phyloP scores from a whole-genome alignment of 305 asterid genomes.

The Rubia balearica region DNA sequence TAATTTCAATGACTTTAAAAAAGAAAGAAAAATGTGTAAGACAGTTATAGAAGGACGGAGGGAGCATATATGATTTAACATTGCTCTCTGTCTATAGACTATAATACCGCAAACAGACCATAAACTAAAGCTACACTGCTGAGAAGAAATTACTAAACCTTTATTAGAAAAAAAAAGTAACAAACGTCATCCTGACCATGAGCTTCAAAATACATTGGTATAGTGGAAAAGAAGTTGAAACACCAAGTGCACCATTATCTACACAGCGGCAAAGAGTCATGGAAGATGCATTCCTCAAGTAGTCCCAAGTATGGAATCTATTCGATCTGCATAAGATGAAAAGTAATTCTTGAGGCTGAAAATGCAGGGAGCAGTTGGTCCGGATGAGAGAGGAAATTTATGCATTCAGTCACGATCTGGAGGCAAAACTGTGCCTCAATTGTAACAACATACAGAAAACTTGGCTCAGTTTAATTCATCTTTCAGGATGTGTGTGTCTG shows the following conservation, averaged over 20 bases:
- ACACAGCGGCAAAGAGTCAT: background rate
- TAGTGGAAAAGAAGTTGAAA: background rate
- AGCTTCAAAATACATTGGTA: background rate
- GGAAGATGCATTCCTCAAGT: background rate
- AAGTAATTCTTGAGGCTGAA: background rate
- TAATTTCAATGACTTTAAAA: too few relatives aligned
- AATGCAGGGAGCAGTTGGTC: background rate
- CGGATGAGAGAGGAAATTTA: background rate
- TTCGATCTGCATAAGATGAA: slow-evolving; percentile 6
- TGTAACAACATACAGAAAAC: slow-evolving; percentile 3
- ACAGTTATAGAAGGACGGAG: too few relatives aligned
- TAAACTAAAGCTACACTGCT: background rate
- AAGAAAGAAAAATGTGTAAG: too few relatives aligned
- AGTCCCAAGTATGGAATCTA: background rate
- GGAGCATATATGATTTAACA: background rate
- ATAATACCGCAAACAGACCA: background rate
- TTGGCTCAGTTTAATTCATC: slow-evolving; percentile 14
- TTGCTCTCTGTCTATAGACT: background rate
- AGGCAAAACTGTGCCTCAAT: slow-evolving; percentile 13
- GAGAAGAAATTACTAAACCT: background rate
- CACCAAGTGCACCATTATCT: background rate
- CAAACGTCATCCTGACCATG: background rate
- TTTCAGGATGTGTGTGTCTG: slow-evolving; percentile 27
- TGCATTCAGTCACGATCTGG: background rate
- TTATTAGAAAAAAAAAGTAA: background rate